Percentiles rank a stretch among this genome's conserved stretches.
phyloP scores from a whole-genome alignment of 2,329 filamentous ascomycete species.

The Fusarium burgessii region DNA sequence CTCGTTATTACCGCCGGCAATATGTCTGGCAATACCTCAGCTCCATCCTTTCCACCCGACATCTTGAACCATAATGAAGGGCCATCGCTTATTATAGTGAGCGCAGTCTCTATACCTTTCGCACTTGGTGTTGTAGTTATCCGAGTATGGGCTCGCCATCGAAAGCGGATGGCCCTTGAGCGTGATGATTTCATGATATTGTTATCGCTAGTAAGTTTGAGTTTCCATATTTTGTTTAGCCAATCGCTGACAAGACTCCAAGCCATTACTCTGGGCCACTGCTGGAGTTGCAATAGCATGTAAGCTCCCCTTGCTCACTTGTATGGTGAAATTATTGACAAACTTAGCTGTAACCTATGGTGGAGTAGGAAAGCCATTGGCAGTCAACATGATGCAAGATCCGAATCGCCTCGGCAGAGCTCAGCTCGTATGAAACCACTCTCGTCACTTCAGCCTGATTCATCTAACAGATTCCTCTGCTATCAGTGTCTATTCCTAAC shows the following conservation, averaged over 20 bases:
- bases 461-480: accelerated
- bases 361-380: constrained; percentile 8
- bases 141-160: background rate
- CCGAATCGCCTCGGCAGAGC: background rate
- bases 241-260: background rate
- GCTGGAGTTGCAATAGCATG: background rate
- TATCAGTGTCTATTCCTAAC: background rate
- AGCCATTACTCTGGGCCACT: constrained; percentile 1
- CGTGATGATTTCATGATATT: constrained; percentile 9
- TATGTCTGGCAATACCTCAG: background rate
- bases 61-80: background rate
- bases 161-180: background rate
- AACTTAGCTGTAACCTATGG: background rate
- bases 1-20: background rate
- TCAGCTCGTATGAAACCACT: background rate
- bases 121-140: background rate
- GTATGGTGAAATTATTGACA: too few species aligned
- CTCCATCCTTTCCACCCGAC: background rate
- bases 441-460: accelerated
- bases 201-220: background rate
- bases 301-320: background rate
- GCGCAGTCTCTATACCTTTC: background rate
- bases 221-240: accelerated
- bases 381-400: constrained; percentile 6
- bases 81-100: background rate